phyloP scores from a whole-genome alignment of 1,284 basidiomycete species.

The Agaricales sp. region DNA sequence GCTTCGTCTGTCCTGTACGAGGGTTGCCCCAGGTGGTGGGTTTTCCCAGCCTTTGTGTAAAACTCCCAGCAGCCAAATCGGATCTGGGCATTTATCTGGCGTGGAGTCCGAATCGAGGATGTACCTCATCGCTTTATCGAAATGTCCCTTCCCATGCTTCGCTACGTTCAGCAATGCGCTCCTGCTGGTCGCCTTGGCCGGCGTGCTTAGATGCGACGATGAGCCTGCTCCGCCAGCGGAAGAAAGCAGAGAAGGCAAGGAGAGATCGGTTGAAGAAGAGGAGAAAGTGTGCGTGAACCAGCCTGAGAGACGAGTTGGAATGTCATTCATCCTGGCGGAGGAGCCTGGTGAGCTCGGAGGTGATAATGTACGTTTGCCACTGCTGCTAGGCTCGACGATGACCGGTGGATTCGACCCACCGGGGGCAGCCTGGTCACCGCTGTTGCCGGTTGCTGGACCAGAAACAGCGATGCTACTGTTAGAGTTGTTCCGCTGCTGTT shows the following conservation, averaged over 20 bases:
- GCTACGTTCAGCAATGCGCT: conserved; percentile 48
- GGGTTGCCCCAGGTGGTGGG: conserved; percentile 26
- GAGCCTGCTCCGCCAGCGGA: conserved; percentile 13
- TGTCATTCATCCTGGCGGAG: conserved; percentile 28
- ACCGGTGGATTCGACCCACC: no score
- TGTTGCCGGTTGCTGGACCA: not conserved
- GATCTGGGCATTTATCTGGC: conserved; percentile 70
- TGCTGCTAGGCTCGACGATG: not conserved
- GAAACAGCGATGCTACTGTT: not conserved
- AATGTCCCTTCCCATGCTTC: conserved; percentile 61
- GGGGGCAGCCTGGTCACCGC: not conserved
- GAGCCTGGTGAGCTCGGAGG: conserved; percentile 9
- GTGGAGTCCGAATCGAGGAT: conserved; percentile 75
- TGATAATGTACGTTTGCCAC: not conserved
- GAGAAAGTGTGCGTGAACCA: conserved; percentile 72
- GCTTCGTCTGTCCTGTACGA: conserved; percentile 11
- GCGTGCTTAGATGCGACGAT: no score
- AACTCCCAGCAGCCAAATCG: conserved; percentile 80
- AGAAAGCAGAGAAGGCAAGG: conserved; percentile 48
- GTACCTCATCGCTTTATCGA: conserved; percentile 75
- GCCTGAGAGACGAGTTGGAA: conserved; percentile 58
- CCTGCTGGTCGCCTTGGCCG: conserved; percentile 27
- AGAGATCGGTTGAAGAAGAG: conserved; percentile 58
- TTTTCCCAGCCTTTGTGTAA: conserved; percentile 67
- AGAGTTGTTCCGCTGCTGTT: not conserved